Evolutionary conservation across 2,329 filamentous ascomycete species (phyloP), one percentile per base, ranked within the genome.

Genomic region (Ophiosphaerella narmari): DNA sequence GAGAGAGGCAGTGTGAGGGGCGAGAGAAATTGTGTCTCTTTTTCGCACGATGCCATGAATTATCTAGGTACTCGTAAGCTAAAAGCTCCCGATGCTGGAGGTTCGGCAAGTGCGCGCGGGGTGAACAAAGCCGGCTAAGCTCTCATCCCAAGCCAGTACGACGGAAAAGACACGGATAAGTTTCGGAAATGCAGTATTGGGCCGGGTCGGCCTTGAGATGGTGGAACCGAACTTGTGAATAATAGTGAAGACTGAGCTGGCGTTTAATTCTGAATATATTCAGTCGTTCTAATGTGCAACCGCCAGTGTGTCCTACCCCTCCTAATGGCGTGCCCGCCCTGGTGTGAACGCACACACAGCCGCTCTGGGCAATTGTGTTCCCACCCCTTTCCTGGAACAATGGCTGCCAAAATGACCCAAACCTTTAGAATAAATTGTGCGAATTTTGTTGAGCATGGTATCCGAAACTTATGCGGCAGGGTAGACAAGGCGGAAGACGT

Each of bases 401-500:
- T 32, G 37, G 54, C 56, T 41, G 50, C 23, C 39, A 57, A 59
- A 21, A 60, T 56, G 47, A 52, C 52, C 47, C 39, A 52, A 43
- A 47, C 46, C 16, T 11, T 38, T 46, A 33, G 45, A 51, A 50
- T 13, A 37, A 49, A 42, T 55, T 45, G 43, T 8, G 47, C 51
- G 52, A 50, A 51, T 45, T 43, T 50, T 50, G 34, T 44, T 39
- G 46, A 32, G 43, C 40, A 32, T 46, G 40, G 26, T 36, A 29
- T 34, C 43, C 35, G 38, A 35, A 29, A 42, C 49, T 57, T 72
- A 74, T 52, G 68, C 64, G 50, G 71, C 77, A 39, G 77, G 73
- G 76, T 89, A 93, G 63, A 96, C 84, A 55, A 97, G 84, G 78
- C 90, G 90, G 86, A 97, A 97, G 74, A 97, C 78, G 75, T 97